phyloP scores from a whole-genome alignment of 371 early-diverging fungal species.

The Phascolomyces articulosus region DNA sequence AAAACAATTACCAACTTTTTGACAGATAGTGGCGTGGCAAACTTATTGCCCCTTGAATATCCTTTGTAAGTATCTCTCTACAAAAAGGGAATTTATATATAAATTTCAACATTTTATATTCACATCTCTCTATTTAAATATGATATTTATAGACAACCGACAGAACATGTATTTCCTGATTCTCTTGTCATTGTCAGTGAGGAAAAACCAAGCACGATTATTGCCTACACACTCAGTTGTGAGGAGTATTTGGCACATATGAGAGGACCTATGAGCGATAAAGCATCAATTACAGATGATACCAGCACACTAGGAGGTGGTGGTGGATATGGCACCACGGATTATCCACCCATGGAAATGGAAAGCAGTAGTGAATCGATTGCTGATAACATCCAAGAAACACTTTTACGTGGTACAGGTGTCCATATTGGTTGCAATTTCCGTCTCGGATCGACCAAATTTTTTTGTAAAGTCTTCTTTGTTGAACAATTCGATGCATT shows the following conservation, averaged over 20 bases:
- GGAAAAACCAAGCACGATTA: slow-evolving; percentile 93
- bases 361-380: slow-evolving; percentile 5
- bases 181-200: slow-evolving; percentile 88
- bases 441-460: slow-evolving; percentile 73
- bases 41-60: slow-evolving; percentile 71
- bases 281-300: neutral
- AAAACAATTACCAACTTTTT: slow-evolving; percentile 80
- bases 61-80: slow-evolving; percentile 62
- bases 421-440: slow-evolving; percentile 78
- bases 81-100: neutral
- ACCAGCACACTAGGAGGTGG: neutral
- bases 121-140: no score
- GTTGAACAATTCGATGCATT: slow-evolving; percentile 95
- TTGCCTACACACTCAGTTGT: slow-evolving; percentile 82
- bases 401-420: slow-evolving; percentile 66
- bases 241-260: slow-evolving; percentile 53
- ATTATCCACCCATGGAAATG: neutral
- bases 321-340: no score
- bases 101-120: no score
- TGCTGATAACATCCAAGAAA: slow-evolving; percentile 54
- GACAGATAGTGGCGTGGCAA: slow-evolving; percentile 64
- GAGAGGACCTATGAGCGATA: slow-evolving; percentile 13
- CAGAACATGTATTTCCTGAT: slow-evolving; percentile 88
- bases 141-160: slow-evolving; percentile 60
- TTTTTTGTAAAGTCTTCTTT: slow-evolving; percentile 90